Percentiles rank a stretch among this genome's conserved stretches.
Evolutionary conservation across 805 yeast genomes (phyloP).

Genomic region (Blastobotrys terrestris): DNA sequence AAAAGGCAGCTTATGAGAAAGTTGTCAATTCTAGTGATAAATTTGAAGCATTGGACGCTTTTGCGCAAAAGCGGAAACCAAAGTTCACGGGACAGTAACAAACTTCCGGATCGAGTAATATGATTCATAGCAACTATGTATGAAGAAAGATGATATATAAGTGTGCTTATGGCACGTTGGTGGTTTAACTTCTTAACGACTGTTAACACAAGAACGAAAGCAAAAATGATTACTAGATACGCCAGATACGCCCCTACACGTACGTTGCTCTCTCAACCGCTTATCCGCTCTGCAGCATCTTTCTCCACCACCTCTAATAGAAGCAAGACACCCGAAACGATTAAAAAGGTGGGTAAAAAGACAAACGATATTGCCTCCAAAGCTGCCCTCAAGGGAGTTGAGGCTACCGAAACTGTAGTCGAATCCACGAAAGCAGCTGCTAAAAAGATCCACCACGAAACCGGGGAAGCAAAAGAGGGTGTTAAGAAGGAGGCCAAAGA

Average conservation of each 20-base stretch:
- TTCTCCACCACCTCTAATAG: conserved; percentile 1
- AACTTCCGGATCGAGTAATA: background rate
- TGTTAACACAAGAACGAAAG: background rate
- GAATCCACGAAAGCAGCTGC: conserved; percentile 11
- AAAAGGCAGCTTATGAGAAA: conserved; percentile 19
- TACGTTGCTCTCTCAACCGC: background rate
- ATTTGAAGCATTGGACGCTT: conserved; percentile 35
- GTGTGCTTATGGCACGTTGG: no score
- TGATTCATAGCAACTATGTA: background rate
- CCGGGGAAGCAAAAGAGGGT: background rate
- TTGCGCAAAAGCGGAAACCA: conserved; percentile 34
- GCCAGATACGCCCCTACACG: background rate
- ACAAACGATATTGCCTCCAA: conserved; percentile 11
- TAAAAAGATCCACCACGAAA: background rate
- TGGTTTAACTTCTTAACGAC: background rate
- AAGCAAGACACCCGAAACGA: conserved; percentile 1
- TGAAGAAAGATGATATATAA: no score
- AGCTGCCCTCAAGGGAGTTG: conserved; percentile 10
- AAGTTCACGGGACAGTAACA: conserved; percentile 22
- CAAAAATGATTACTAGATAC: background rate
- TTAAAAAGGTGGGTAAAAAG: conserved; percentile 12
- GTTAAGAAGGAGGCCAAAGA: conserved; percentile 3
- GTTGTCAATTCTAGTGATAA: conserved; percentile 31
- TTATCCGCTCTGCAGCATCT: background rate
- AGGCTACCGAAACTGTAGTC: conserved; percentile 9